Evolutionary conservation across 208 protist genomes (phyloP), one percentile per base, ranked within the genome.

Genomic region (Acanthamoeba culbertsoni): DNA sequence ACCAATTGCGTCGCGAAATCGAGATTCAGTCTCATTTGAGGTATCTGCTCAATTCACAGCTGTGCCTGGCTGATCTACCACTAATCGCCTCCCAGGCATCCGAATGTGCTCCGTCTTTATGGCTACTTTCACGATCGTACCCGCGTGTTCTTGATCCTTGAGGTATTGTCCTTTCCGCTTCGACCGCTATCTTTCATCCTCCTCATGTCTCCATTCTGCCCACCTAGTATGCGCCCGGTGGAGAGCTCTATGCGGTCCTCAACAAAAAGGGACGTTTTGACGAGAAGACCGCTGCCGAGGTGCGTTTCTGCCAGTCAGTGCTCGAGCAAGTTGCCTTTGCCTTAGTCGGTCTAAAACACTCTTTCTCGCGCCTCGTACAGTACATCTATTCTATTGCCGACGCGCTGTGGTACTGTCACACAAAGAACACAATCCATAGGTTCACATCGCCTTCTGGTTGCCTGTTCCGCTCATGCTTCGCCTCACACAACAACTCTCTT

Each of bases 231-330:
- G 99, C 99, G 82, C 97, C 98, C 57, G 96, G 98, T 93, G 99
- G 99, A 3, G 99, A 99, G 97, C 96, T 99, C 7, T 99, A 99
- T 97, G 99, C 99, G 90, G 97, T 99, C 82, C 95, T 99, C 68
- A 97, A 98, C 82, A 97, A 97, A 18, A 96, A 97, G 63, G 96
- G 96, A 89, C 84, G 96, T 45, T 99, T 99, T 91, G 94, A 96
- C 23, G 97, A 98, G 12, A 86, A 95, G 55, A 96, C 94, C 20
- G 97, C 98, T 12, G 98, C 98, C 5, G 97, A 96, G 77, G 94
- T 97, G 59, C 31, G 42, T 62, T n/a, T 42, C 26, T 18, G 42
- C 59, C 14, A 18, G 59, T 73, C 23, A 45, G 92, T 55, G 45
- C 93, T 42, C 59, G 93, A 84, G 5, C 31, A 65, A 55, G 43